phyloP scores from a whole-genome alignment of 345 rosid genomes.

The Erysimum cheiranthoides region DNA sequence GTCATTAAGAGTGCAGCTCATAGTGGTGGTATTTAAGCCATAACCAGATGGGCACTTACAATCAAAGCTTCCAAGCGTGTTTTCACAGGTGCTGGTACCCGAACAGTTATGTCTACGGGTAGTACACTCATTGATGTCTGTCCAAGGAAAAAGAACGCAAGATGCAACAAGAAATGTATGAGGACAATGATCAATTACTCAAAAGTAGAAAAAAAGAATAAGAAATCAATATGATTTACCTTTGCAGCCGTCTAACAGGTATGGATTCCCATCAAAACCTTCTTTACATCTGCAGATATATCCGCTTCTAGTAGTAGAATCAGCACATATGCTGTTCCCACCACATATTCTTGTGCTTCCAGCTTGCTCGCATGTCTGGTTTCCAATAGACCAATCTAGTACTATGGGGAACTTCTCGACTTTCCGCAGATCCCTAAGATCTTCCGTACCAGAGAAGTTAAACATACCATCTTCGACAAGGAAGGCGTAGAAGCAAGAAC shows the following conservation, averaged over 20 bases:
- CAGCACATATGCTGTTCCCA: neutral
- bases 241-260: neutral
- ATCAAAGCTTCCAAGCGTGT: slow-evolving; percentile 20
- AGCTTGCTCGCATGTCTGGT: neutral
- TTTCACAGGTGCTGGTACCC: neutral
- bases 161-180: neutral
- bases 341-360: neutral
- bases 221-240: neutral
- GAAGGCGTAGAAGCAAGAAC: slow-evolving; percentile 48
- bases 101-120: slow-evolving; percentile 2
- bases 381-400: slow-evolving; percentile 17
- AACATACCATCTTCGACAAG: slow-evolving; percentile 18
- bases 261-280: slow-evolving; percentile 25
- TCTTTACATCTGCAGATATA: neutral
- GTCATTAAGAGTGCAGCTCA: neutral
- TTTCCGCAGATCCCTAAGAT: neutral
- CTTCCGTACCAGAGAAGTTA: neutral
- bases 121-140: slow-evolving; percentile 24
- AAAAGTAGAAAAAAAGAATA: neutral
- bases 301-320: neutral
- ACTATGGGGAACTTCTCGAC: neutral
- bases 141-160: neutral
- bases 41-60: slow-evolving; percentile 43
- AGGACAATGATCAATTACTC: neutral
- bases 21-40: neutral